Conservation (phyloP, 1,284 basidiomycete genomes). For the Irpex sp. region DNA sequence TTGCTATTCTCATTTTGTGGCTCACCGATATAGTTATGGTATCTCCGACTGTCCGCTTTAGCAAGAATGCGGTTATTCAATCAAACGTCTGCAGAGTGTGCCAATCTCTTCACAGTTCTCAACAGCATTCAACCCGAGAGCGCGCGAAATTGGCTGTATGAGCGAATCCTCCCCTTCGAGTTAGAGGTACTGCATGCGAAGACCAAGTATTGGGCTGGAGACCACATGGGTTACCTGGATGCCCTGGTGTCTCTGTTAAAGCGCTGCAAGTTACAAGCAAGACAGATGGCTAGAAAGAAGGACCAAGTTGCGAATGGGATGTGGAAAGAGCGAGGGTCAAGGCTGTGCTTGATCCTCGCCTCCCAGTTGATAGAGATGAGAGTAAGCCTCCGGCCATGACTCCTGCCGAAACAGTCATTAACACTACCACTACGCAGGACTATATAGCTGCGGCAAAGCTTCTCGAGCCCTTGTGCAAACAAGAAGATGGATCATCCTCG, state of each 20-base stretch:
- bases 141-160: constrained; percentile 44
- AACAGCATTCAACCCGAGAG: constrained; percentile 44
- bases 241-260: constrained; percentile 72
- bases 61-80: constrained; percentile 77
- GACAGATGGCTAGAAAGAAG: constrained; percentile 13
- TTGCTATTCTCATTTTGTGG: not conserved
- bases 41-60: constrained; percentile 69
- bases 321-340: constrained; percentile 75
- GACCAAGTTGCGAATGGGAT: constrained; percentile 29
- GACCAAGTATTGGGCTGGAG: constrained; percentile 69
- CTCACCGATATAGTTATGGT: constrained; percentile 59
- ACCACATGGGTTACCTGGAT: constrained; percentile 71
- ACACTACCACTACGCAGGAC: constrained; percentile 41
- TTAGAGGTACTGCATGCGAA: constrained; percentile 70
- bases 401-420: too few species aligned
- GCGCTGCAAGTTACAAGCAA: constrained; percentile 62
- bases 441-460: constrained; percentile 58
- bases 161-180: constrained; percentile 69
- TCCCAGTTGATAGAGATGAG: constrained; percentile 65
- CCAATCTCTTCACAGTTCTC: constrained; percentile 69
- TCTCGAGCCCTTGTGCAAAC: constrained; percentile 55
- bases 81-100: constrained; percentile 73
- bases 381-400: constrained; percentile 11
- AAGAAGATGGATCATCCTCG: constrained; percentile 31
- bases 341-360: constrained; percentile 65